Evolutionary conservation across 176 grass and related monocot species (phyloP).

Genomic region (Triticum timopheevii): DNA sequence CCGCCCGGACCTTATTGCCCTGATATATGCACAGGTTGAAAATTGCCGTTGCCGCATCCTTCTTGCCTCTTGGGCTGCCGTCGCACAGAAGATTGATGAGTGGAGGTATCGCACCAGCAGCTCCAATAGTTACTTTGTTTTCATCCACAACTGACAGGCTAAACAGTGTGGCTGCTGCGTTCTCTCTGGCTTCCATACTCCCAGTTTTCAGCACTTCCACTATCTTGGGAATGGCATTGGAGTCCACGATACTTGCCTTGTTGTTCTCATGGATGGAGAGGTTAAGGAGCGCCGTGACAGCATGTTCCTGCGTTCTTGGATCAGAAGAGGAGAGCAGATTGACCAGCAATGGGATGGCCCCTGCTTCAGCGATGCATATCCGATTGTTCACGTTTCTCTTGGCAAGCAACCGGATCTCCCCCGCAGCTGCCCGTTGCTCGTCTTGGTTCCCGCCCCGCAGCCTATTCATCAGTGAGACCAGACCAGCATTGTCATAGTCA

Average conservation of each 20-base stretch:
- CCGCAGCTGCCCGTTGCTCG: constrained; percentile 82
- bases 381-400: constrained; percentile 94
- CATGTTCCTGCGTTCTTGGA: constrained; percentile 85
- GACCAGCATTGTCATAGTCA: constrained; percentile 63
- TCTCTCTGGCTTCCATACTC: constrained; percentile 97
- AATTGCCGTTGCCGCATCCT: constrained; percentile 92
- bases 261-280: constrained; percentile 94
- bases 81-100: constrained; percentile 76
- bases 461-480: constrained; percentile 67
- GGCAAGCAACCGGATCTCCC: constrained; percentile 88
- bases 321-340: constrained; percentile 79
- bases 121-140: constrained; percentile 81
- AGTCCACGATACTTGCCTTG: constrained; percentile 75
- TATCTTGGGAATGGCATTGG: constrained; percentile 78
- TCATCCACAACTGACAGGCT: constrained; percentile 89
- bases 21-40: constrained; percentile 95
- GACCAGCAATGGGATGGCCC: constrained; percentile 78
- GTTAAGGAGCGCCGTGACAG: constrained; percentile 91
- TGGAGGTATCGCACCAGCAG: constrained; percentile 76
- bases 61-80: constrained; percentile 92
- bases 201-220: constrained; percentile 81
- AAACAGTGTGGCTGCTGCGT: constrained; percentile 88
- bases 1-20: constrained; percentile 79
- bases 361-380: constrained; percentile 84
- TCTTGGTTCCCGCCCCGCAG: constrained; percentile 61